Evolutionary conservation across 2,329 filamentous ascomycete species (phyloP).

Genomic region (Raffaelea ambrosiae): DNA sequence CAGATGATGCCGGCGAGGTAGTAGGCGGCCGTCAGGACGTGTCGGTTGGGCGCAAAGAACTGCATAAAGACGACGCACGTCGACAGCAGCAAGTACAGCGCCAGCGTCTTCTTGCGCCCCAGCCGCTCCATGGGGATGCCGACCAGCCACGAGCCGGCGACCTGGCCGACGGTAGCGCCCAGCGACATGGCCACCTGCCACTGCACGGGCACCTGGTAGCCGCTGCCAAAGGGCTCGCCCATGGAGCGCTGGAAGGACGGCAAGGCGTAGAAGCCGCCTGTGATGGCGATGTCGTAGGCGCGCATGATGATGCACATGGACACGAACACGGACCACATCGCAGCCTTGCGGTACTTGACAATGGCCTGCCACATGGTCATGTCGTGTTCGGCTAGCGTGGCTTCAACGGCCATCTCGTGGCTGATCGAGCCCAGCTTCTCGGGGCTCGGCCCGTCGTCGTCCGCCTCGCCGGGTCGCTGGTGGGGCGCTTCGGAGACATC

Average conservation of each 20-base stretch:
- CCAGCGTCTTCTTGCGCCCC: conserved; percentile 30
- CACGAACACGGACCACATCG: conserved; percentile 46
- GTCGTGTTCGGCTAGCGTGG: conserved; percentile 26
- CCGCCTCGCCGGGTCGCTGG: conserved; percentile 5
- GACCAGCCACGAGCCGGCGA: conserved; percentile 38
- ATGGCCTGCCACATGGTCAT: conserved; percentile 26
- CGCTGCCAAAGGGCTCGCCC: conserved; percentile 23
- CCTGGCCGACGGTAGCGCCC: conserved; percentile 31
- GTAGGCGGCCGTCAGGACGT: conserved; percentile 44
- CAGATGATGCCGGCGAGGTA: conserved; percentile 47
- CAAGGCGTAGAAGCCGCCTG: conserved; percentile 51
- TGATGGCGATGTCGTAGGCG: conserved; percentile 53
- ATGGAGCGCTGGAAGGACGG: conserved; percentile 44
- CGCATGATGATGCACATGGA: conserved; percentile 48
- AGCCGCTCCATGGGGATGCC: conserved; percentile 26
- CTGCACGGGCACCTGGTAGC: conserved; percentile 23
- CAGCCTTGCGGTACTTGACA: conserved; percentile 29
- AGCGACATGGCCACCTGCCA: conserved; percentile 29
- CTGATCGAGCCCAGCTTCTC: too few relatives aligned
- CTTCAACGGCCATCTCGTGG: conserved; percentile 13
- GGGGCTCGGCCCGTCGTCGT: too few relatives aligned
- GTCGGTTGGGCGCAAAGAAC: conserved; percentile 45
- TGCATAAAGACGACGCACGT: conserved; percentile 47
- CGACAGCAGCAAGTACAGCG: conserved; percentile 28
- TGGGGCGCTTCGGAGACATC: too few relatives aligned